Evolutionary conservation across 2,329 filamentous ascomycete genomes (phyloP), one percentile per base, ranked within the genome.

Genomic region (Xylariales sp.): DNA sequence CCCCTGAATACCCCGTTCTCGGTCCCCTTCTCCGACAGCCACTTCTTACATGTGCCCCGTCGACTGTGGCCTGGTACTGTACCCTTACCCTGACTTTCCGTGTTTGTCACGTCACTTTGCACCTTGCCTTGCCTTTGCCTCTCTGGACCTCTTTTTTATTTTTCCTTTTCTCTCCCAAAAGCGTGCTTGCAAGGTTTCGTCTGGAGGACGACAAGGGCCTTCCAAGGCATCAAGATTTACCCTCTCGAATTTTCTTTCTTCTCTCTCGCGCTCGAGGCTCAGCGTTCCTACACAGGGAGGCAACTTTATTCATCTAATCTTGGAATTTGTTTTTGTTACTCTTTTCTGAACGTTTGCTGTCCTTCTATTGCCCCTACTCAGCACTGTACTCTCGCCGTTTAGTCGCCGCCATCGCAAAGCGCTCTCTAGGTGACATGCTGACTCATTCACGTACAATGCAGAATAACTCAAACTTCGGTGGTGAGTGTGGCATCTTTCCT

Each of bases 371-470:
- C n/a, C n/a, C n/a, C n/a, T n/a, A n/a, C n/a, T n/a, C n/a, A n/a
- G n/a, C n/a, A n/a, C n/a, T n/a, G n/a, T n/a, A n/a, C n/a, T n/a
- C n/a, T n/a, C n/a, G n/a, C n/a, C n/a, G n/a, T n/a, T n/a, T n/a
- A n/a, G n/a, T n/a, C n/a, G n/a, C n/a, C n/a, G n/a, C n/a, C n/a
- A n/a, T n/a, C n/a, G n/a, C 8, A n/a, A 25, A 25, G n/a, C n/a
- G 10, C 28, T 15, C 10, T 8, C 8, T 15, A 15, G 41, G 38
- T 41, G 44, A 30, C 43, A 46, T 56, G 55, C 55, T 57, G 54
- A 57, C 46, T 57, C 54, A 56, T 50, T 54, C 35, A 36, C 20
- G 24, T 37, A 50, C 45, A 40, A 57, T 55, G 54, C 48, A 54
- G 48, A 48, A 49, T 35, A 48, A 47, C 45, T 39, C 50, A 49